Evolutionary conservation across 176 grass and related monocot genomes (phyloP).

Genomic region (Microstegium vimineum): DNA sequence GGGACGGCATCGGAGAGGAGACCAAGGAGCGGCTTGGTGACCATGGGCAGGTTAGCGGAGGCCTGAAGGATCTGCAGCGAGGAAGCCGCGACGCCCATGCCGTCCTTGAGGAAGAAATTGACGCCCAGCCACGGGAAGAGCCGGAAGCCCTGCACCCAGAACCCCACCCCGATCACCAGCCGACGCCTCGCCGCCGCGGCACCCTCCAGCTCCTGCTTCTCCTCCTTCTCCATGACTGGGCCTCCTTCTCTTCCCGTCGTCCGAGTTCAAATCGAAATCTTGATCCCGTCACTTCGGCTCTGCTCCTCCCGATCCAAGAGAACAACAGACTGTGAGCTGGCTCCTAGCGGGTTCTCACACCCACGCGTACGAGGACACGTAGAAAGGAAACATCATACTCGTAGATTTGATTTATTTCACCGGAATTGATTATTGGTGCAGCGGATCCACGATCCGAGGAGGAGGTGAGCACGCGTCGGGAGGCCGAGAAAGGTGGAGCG

Average conservation of each 20-base stretch:
- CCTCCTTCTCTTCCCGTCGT: neutral
- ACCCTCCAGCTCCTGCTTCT: slow-evolving; percentile 12
- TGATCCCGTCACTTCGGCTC: neutral
- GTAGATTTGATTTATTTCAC: neutral
- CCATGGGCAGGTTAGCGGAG: slow-evolving; percentile 89
- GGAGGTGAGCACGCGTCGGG: slow-evolving; percentile 19
- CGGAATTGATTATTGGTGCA: neutral
- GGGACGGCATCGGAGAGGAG: slow-evolving; percentile 83
- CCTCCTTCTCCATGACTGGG: neutral
- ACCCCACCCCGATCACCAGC: slow-evolving; percentile 71
- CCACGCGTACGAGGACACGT: slow-evolving; percentile 14
- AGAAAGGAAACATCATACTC: neutral
- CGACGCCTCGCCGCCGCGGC: slow-evolving; percentile 39
- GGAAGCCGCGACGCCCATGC: slow-evolving; percentile 65
- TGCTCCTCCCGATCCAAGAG: slow-evolving; percentile 9
- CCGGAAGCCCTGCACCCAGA: slow-evolving; percentile 93
- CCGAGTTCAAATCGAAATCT: slow-evolving; percentile 8
- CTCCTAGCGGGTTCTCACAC: neutral
- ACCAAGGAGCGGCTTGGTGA: slow-evolving; percentile 83
- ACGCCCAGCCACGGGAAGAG: slow-evolving; percentile 88
- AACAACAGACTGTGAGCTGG: neutral
- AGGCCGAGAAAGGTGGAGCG: neutral
- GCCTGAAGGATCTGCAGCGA: slow-evolving; percentile 91
- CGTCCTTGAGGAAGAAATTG: slow-evolving; percentile 96
- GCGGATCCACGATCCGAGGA: neutral